Percentiles rank a stretch among this genome's conserved stretches.
Conservation (phyloP, 352 stramenopile genomes). For the Phytophthora foliorum region DNA sequence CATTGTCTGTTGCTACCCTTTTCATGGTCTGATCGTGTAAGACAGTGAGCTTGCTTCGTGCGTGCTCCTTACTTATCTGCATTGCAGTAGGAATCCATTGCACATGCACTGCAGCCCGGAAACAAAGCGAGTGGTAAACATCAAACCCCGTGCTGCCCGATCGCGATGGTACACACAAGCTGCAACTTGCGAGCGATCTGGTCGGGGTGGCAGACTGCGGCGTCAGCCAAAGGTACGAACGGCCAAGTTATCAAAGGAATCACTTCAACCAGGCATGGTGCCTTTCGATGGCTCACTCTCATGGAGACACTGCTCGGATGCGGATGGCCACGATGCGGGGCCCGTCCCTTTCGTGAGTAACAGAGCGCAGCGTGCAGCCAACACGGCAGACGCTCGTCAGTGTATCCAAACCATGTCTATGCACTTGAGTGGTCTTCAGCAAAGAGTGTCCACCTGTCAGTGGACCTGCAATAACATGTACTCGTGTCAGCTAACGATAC, state of each 20-base stretch:
- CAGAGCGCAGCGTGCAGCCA: neutral
- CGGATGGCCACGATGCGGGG: no score
- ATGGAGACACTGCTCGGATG: neutral
- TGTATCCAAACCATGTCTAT: conserved; percentile 36
- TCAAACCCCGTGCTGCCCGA: neutral
- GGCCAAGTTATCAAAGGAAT: neutral
- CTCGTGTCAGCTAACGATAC: neutral
- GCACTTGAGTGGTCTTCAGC: conserved; percentile 5
- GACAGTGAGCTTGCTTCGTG: no score
- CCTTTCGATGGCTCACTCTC: no score
- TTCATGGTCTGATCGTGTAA: no score
- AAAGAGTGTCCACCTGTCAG: conserved; percentile 19
- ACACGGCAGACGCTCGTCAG: conserved; percentile 18
- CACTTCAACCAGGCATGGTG: neutral
- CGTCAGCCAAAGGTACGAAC: neutral
- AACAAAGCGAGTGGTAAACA: neutral
- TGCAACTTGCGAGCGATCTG: neutral
- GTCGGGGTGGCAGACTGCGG: neutral
- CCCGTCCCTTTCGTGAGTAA: conserved; percentile 30
- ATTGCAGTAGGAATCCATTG: neutral
- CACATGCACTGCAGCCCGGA: neutral
- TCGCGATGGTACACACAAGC: neutral
- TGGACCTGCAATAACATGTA: conserved; percentile 7
- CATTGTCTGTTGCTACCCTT: no score
- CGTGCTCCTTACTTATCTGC: neutral